Evolutionary conservation across 805 yeast genomes (phyloP).

Genomic region (Candida schatavii): DNA sequence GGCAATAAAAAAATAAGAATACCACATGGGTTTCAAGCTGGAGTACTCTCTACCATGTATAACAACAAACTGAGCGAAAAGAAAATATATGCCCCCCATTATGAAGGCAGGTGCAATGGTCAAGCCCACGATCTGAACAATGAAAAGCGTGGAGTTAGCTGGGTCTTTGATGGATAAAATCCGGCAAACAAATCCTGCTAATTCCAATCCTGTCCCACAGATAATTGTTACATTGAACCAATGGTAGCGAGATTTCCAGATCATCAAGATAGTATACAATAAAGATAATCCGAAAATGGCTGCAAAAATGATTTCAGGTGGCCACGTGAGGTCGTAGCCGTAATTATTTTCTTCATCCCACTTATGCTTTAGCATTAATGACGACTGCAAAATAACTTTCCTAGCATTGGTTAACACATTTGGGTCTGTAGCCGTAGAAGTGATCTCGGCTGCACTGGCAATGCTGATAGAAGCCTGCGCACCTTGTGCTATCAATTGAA

Average conservation of each 20-base stretch:
- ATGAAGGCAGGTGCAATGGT: slow-evolving; percentile 42
- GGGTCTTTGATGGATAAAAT: slow-evolving; percentile 25
- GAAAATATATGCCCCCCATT: slow-evolving; percentile 43
- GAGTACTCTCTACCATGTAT: slow-evolving; percentile 38
- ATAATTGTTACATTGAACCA: slow-evolving; percentile 40
- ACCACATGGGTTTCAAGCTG: slow-evolving; percentile 41
- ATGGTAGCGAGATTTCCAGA: slow-evolving; percentile 30
- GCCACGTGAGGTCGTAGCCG: slow-evolving; percentile 19
- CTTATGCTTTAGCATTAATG: slow-evolving; percentile 29
- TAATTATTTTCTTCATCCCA: slow-evolving; percentile 28
- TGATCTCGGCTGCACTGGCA: slow-evolving; percentile 29
- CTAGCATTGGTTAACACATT: slow-evolving; percentile 26
- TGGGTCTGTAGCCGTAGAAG: slow-evolving; percentile 36
- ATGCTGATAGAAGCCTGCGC: slow-evolving; percentile 36
- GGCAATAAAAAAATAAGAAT: slow-evolving; percentile 39
- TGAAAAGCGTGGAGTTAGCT: slow-evolving; percentile 17
- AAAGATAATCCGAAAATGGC: slow-evolving; percentile 23
- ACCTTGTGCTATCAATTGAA: slow-evolving; percentile 27
- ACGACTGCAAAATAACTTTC: slow-evolving; percentile 28
- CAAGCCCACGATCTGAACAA: slow-evolving; percentile 33
- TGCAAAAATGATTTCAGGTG: slow-evolving; percentile 32
- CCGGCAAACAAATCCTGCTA: slow-evolving; percentile 38
- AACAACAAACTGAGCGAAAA: slow-evolving; percentile 40
- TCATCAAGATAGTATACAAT: slow-evolving; percentile 24
- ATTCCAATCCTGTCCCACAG: slow-evolving; percentile 34